Evolutionary conservation across 495 filamentous ascomycete genomes (phyloP), one percentile per base, ranked within the genome.

Genomic region (Talaromyces adpressus): DNA sequence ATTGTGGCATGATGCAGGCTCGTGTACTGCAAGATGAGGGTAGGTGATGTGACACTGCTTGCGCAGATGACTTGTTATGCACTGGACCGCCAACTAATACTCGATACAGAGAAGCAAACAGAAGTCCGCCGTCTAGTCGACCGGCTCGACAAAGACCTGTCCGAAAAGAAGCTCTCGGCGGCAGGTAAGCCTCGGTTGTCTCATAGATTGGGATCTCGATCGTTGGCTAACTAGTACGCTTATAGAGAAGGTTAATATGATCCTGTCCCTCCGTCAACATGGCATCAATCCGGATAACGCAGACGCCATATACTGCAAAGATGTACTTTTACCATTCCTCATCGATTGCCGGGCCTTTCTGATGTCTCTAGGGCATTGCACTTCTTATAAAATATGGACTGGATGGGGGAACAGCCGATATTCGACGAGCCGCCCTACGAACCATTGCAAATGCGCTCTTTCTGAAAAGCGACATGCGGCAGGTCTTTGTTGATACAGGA

Each of bases 361-460:
- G 60, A 71, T 36, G 14, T 66, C 8, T 34, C n/a, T 64, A 96
- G 90, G 92, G 91, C 6, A 89, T 98, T 45, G 76, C 87, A 51
- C 87, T 81, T 5, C 77, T 98, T 41, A 78, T 84, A 41, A 83
- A 77, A 47, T 86, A 94, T 77, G 91, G 87, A 18, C 87, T 97
- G 63, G 77, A 85, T 25, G 69, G 72, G 6, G 80, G 87, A 59
- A 85, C 82, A 7, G 62, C 77, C 0, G 79, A 82, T 4, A 84
- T 88, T 2, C 90, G 90, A 6, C 85, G 85, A 59, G 87, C 92
- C 69, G 94, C 93, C 3, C 75, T 97, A 32, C 85, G 92, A 63
- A 91, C 91, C 66, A 78, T 98, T 27, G 94, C 92, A 63, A 98
- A 98, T 75, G 84, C 92, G 4, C 76, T 98, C 34, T 77, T 97